These are phyloP conservation scores for Podosphaera xanthii DNA, from an alignment of 2,329 filamentous ascomycete genomes.

Conservation along the genomic window DNA sequence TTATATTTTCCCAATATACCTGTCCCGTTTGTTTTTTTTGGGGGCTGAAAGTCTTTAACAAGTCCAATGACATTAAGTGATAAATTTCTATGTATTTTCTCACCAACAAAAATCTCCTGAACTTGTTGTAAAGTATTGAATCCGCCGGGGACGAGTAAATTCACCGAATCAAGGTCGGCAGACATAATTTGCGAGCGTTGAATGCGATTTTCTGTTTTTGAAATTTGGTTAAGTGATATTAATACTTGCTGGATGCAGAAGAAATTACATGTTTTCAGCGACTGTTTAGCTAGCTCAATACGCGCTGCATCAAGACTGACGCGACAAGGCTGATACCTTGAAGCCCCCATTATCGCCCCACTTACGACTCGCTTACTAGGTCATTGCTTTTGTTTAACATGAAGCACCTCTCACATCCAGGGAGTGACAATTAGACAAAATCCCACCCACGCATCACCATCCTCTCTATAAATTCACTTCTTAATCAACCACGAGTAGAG, in stretches of 20 bases:
- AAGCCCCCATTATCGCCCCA: conserved; percentile 2
- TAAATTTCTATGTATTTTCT: conserved; percentile 9
- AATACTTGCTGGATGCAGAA: no score
- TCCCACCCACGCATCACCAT: background rate
- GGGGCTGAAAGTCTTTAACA: conserved; percentile 38
- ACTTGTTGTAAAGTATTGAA: background rate
- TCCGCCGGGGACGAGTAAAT: background rate
- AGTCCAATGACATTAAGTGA: conserved; percentile 44
- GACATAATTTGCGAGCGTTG: no score
- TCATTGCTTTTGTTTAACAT: conserved; percentile 1
- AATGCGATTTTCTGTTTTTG: background rate
- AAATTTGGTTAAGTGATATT: no score
- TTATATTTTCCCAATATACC: background rate
- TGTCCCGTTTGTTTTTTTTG: conserved; percentile 20
- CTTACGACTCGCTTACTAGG: background rate
- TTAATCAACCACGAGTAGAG: background rate
- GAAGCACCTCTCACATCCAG: background rate
- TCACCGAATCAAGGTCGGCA: no score
- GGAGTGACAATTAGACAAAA: background rate
- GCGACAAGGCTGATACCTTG: conserved; percentile 4
- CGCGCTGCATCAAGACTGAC: conserved; percentile 1
- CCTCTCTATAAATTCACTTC: background rate
- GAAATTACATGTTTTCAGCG: no score
- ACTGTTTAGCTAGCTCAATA: background rate
- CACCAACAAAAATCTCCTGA: background rate